These are phyloP conservation scores for Kodamaea neixiangensis DNA, from an alignment of 805 yeast genomes.

Conservation along the genomic window DNA sequence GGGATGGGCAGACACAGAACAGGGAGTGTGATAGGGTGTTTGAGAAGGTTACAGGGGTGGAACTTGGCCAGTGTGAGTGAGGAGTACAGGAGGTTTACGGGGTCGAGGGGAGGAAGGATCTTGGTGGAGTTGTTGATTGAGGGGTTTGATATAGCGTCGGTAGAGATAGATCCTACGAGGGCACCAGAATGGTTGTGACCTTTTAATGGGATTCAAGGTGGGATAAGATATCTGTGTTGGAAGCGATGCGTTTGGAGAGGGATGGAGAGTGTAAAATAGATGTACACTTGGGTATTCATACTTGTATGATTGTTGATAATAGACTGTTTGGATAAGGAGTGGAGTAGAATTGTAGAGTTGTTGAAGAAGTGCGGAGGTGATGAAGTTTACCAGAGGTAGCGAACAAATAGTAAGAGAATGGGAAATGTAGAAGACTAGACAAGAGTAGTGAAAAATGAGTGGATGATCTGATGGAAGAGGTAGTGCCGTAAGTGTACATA, in stretches of 20 bases:
- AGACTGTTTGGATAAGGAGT: neutral
- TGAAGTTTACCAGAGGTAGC: too few species aligned
- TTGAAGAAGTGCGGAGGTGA: neutral
- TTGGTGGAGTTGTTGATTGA: conserved; percentile 90
- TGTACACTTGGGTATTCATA: neutral
- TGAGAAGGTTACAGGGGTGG: conserved; percentile 95
- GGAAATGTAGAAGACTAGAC: too few species aligned
- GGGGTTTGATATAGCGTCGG: conserved; percentile 40
- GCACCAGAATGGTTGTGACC: conserved; percentile 32
- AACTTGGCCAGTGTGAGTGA: conserved; percentile 88
- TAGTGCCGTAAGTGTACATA: too few species aligned
- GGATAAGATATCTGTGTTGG: too few species aligned
- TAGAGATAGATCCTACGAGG: conserved; percentile 33
- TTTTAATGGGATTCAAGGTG: too few species aligned
- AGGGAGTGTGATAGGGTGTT: conserved; percentile 94
- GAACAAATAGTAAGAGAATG: too few species aligned
- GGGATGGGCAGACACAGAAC: conserved; percentile 99
- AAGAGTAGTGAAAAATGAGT: too few species aligned
- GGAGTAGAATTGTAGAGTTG: neutral
- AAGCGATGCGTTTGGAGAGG: too few species aligned
- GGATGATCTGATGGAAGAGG: too few species aligned
- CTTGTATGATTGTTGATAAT: neutral
- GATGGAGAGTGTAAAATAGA: neutral
- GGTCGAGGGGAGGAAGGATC: conserved; percentile 88
- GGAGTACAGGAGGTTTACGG: conserved; percentile 92